These are phyloP conservation scores for Leavenworthia alabamica DNA, from an alignment of 345 rosid species.

Conservation along the genomic window DNA sequence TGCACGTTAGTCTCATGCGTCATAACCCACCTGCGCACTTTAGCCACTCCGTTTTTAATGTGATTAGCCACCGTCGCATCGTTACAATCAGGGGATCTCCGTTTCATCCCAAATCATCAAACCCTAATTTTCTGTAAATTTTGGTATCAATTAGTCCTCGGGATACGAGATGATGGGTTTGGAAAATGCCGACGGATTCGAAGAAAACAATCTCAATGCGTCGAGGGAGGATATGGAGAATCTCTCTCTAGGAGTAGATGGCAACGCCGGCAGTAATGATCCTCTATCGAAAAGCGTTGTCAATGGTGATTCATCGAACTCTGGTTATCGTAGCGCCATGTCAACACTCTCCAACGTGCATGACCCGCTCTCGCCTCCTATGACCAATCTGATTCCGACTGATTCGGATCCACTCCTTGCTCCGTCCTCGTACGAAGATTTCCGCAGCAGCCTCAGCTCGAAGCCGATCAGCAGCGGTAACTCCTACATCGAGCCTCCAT, in stretches of 20 bases:
- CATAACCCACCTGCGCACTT: slow-evolving; percentile 15
- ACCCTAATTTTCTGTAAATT: slow-evolving; percentile 25
- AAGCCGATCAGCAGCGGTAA: slow-evolving; percentile 31
- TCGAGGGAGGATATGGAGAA: slow-evolving; percentile 68
- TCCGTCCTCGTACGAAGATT: too few relatives aligned
- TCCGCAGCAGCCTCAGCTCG: too few relatives aligned
- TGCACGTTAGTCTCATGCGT: slow-evolving; percentile 11
- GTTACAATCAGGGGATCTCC: neutral
- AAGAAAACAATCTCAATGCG: slow-evolving; percentile 47
- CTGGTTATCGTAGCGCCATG: slow-evolving; percentile 55
- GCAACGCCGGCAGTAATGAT: slow-evolving; percentile 17
- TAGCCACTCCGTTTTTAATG: slow-evolving; percentile 10
- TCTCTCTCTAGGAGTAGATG: slow-evolving; percentile 45
- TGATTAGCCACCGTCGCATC: slow-evolving; percentile 26
- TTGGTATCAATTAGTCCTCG: slow-evolving; percentile 21
- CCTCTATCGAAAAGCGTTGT: slow-evolving; percentile 13
- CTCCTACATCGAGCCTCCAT: slow-evolving; percentile 82
- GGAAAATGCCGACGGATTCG: slow-evolving; percentile 47
- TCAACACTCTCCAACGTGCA: slow-evolving; percentile 44
- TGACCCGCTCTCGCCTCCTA: slow-evolving; percentile 51
- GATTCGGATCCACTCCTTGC: slow-evolving; percentile 82
- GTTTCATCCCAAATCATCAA: slow-evolving; percentile 14
- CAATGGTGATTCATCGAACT: slow-evolving; percentile 30
- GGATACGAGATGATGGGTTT: slow-evolving; percentile 71
- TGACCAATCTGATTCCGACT: slow-evolving; percentile 37